Evolutionary conservation across 2,329 filamentous ascomycete species (phyloP), one percentile per base, ranked within the genome.

Genomic region (Colletotrichum sp.): DNA sequence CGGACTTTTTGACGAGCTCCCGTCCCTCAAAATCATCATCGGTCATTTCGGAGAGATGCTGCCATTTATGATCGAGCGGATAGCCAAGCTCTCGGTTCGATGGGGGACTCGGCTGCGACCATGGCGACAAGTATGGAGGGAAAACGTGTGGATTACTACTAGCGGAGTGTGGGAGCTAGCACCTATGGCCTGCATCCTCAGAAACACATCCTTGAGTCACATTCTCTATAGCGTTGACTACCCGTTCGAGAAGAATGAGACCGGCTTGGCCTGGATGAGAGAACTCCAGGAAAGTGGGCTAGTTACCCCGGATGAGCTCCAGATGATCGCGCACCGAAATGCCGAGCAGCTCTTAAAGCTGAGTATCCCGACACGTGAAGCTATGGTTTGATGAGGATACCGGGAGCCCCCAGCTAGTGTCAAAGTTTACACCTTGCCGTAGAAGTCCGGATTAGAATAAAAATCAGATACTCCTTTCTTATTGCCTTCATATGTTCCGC

Each of bases 151-250:
- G 87, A 81, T 92, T 30, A 92, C 90, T 3, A 91, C 90, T 2
- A 89, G 86, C 69, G 90, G 90, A 4, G 86, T 88, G 72, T 91
- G 88, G 80, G 86, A 86, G 34, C 75, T 91, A 22, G 84, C 83
- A 68, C 88, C 87, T 7, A 79, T 92, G 83, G 85, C 85, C 3
- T 86, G 84, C 64, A 79, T 89, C 9, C 72, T 88, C 60, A 77
- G 85, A 71, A 87, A 86, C 9, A 90, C 86, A 3, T 84, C 82
- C n/a, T 83, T 86, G 22, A 89, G 91, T 28, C 84, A 85, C 16
- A 85, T 92, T 2, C 72, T 92, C 79, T 92, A 89, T 78, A 91
- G 88, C 75, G 88, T 91, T 13, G 90, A 92, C 79, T 92, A 91
- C 78, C 91, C 90, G 0, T 91, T 92, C 65, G 85, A 85, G 59